Evolutionary conservation across 768 basidiomycete genomes (phyloP).

Genomic region (Boletus rufocinnamomeus): DNA sequence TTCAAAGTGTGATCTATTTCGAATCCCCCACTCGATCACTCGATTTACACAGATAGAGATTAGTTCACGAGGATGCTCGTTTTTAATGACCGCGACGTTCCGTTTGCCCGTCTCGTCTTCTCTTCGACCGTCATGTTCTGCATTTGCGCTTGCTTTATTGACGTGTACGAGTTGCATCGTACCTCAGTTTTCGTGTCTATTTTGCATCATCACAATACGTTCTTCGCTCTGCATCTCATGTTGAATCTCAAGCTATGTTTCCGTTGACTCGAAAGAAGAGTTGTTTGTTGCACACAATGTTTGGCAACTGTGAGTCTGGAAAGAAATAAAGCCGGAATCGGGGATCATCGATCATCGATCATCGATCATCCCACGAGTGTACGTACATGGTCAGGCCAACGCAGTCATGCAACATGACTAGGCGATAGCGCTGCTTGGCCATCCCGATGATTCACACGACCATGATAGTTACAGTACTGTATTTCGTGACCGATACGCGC

Average conservation of each 20-base stretch:
- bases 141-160: not conserved
- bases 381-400: not conserved
- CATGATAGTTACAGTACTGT: not conserved
- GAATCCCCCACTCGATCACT: not conserved
- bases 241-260: not conserved
- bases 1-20: not conserved
- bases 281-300: too few species aligned
- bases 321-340: not conserved
- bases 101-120: not conserved
- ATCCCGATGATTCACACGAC: not conserved
- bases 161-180: not conserved
- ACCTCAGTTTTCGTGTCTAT: conserved; percentile 4
- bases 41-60: not conserved
- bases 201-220: not conserved
- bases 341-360: too few species aligned
- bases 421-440: too few species aligned
- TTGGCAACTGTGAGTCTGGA: not conserved
- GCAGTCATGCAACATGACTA: too few species aligned
- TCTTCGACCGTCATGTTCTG: not conserved
- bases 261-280: not conserved
- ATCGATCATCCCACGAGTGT: too few species aligned
- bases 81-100: not conserved
- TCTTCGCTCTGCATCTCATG: conserved; percentile 9
- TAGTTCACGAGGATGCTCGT: not conserved
- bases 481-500: too few species aligned